A percentile compares a stretch with the other conserved stretches of the same genome.
phyloP scores from a whole-genome alignment of 108 stramenopile species.

The Skeletonema costatum region DNA sequence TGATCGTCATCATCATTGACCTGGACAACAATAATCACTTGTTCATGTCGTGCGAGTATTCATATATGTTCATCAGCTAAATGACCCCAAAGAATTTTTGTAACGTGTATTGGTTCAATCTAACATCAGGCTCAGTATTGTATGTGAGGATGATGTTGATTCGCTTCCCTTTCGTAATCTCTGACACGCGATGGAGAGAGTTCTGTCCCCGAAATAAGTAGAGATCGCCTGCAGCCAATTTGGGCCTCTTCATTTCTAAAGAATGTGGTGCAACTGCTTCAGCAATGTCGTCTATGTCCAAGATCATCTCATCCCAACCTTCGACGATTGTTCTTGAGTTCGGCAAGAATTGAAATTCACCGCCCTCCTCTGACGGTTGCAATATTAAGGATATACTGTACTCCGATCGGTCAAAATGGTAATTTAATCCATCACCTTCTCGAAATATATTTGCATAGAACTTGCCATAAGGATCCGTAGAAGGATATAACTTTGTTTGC shows the following conservation, averaged over 20 bases:
- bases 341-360: slow-evolving; percentile 35
- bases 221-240: slow-evolving; percentile 28
- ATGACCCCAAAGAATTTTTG: slow-evolving; percentile 34
- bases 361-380: slow-evolving; percentile 26
- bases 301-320: slow-evolving; percentile 32
- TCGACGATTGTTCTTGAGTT: slow-evolving; percentile 29
- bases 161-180: slow-evolving; percentile 27
- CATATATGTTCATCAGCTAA: no score
- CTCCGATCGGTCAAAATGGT: slow-evolving; percentile 36
- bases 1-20: no score
- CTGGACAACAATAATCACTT: no score
- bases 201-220: slow-evolving; percentile 41
- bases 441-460: slow-evolving; percentile 41
- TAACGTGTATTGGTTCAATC: slow-evolving; percentile 27
- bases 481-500: slow-evolving; percentile 24
- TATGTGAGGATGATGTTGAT: slow-evolving; percentile 44
- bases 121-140: slow-evolving; percentile 17
- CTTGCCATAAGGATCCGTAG: slow-evolving; percentile 25
- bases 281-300: not conserved
- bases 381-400: slow-evolving; percentile 38
- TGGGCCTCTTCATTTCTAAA: slow-evolving; percentile 13
- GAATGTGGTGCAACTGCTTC: slow-evolving; percentile 1
- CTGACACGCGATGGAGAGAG: slow-evolving; percentile 35
- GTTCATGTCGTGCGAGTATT: no score
- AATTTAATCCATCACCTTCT: slow-evolving; percentile 34